These are phyloP conservation scores for Auricularia auricula-judae DNA, from an alignment of 768 basidiomycete genomes.

Conservation along the genomic window DNA sequence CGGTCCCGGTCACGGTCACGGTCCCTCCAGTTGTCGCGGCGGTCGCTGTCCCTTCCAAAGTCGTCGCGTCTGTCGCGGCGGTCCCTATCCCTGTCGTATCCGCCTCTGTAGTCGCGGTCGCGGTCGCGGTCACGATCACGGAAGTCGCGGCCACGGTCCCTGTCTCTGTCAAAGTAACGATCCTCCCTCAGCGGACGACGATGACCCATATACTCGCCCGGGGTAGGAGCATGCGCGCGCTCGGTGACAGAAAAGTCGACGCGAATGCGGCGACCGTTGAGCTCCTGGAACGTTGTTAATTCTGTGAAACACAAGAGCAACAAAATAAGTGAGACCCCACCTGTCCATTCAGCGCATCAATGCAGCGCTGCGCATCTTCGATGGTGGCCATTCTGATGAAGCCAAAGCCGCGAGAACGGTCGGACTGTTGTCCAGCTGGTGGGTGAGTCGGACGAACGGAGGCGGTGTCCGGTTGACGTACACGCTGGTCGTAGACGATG, in stretches of 20 bases:
- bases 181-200: constrained; percentile 40
- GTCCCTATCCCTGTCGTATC: constrained; percentile 16
- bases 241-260: constrained; percentile 96
- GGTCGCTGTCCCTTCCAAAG: constrained; percentile 6
- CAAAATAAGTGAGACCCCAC: constrained; percentile 33
- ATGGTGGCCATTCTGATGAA: constrained; percentile 88
- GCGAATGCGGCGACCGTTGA: constrained; percentile 91
- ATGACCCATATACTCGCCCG: constrained; percentile 96
- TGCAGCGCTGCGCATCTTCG: constrained; percentile 82
- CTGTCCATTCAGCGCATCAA: constrained; percentile 84
- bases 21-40: constrained; percentile 21
- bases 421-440: constrained; percentile 46
- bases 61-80: constrained; percentile 1
- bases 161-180: constrained; percentile 24
- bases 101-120: constrained; percentile 33
- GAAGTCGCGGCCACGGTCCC: constrained; percentile 28
- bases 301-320: no score
- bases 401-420: constrained; percentile 94
- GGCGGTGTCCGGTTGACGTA: constrained; percentile 30
- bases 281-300: constrained; percentile 40
- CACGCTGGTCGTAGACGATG: constrained; percentile 94
- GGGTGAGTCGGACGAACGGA: constrained; percentile 2
- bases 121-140: constrained; percentile 21
- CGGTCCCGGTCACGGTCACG: constrained; percentile 13
- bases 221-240: constrained; percentile 89